Evolutionary conservation across 208 protist genomes (phyloP).

Genomic region (Crithidia acanthocephali): DNA sequence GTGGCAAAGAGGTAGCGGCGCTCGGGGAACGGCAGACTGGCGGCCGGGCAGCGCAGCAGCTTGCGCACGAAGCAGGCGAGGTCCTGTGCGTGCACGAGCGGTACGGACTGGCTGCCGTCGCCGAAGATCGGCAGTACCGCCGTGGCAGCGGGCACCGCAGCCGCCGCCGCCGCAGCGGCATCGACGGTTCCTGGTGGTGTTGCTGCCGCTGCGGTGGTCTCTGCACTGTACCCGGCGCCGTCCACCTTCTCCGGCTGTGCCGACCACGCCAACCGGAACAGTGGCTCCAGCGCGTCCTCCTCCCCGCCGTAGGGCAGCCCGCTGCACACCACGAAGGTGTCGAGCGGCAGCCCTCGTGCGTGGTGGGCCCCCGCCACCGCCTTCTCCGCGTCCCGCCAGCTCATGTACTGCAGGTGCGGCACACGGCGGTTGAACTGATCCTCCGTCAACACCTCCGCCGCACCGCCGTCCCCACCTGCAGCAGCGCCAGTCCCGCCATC

Average conservation of each 20-base stretch:
- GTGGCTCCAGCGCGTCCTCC: constrained; percentile 84
- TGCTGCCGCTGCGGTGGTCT: not conserved
- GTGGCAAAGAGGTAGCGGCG: constrained; percentile 91
- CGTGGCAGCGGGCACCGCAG: not conserved
- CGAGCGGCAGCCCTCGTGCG: constrained; percentile 74
- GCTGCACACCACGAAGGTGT: constrained; percentile 90
- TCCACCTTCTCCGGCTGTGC: constrained; percentile 22
- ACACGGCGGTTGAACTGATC: constrained; percentile 94
- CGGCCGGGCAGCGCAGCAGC: constrained; percentile 53
- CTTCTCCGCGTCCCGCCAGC: constrained; percentile 93
- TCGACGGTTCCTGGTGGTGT: not conserved
- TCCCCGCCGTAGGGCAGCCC: constrained; percentile 93
- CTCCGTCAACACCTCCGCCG: constrained; percentile 86
- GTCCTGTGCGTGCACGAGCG: constrained; percentile 94
- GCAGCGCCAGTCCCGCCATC: constrained; percentile 30
- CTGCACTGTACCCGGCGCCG: not conserved
- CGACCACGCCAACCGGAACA: constrained; percentile 92
- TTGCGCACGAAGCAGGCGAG: constrained; percentile 84
- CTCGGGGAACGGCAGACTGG: constrained; percentile 62
- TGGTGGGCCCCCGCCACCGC: constrained; percentile 83
- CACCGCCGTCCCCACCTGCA: constrained; percentile 16
- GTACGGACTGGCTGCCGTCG: constrained; percentile 84
- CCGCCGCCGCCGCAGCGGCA: not conserved
- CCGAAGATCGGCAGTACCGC: constrained; percentile 87
- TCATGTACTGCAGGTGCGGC: constrained; percentile 92